phyloP scores from a whole-genome alignment of 2,329 filamentous ascomycete genomes.

The Aspergillus sojae region DNA sequence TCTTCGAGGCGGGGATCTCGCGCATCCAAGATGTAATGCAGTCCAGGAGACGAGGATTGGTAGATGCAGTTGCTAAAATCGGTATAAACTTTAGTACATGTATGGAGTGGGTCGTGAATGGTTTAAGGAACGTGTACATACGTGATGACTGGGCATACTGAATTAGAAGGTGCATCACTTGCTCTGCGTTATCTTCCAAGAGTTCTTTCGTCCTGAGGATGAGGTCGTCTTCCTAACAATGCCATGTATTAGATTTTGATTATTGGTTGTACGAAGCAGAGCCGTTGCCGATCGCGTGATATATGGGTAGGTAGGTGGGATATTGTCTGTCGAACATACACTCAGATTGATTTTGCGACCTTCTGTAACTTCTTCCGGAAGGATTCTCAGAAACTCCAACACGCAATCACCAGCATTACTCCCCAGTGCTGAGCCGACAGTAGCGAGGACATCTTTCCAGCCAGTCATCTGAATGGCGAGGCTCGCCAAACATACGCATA shows the following conservation, averaged over 20 bases:
- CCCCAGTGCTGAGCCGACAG: conserved; percentile 75
- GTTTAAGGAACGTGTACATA: conserved; percentile 44
- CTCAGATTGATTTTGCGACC: conserved; percentile 98
- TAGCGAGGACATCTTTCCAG: conserved; percentile 89
- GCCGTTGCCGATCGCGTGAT: conserved; percentile 35
- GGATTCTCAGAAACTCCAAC: conserved; percentile 92
- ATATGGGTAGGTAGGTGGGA: conserved; percentile 45
- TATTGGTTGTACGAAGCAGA: conserved; percentile 10
- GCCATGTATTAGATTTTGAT: conserved; percentile 52
- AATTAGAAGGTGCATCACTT: conserved; percentile 83
- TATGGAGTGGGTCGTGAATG: neutral
- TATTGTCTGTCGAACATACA: conserved; percentile 72
- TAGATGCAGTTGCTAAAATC: conserved; percentile 68
- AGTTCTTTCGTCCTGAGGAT: conserved; percentile 81
- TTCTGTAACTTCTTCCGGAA: conserved; percentile 98
- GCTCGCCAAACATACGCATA: conserved; percentile 92
- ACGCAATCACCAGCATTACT: conserved; percentile 77
- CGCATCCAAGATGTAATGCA: conserved; percentile 96
- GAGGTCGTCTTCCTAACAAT: conserved; percentile 89
- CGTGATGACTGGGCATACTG: conserved; percentile 91
- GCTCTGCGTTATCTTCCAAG: conserved; percentile 83
- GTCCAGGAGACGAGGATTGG: conserved; percentile 87
- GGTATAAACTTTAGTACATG: conserved; percentile 1
- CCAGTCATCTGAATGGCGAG: conserved; percentile 93
- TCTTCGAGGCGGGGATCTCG: conserved; percentile 80